Base-by-base conservation (phyloP, 768 basidiomycete genomes). In the Strobilomyces echinocephalus region DNA sequence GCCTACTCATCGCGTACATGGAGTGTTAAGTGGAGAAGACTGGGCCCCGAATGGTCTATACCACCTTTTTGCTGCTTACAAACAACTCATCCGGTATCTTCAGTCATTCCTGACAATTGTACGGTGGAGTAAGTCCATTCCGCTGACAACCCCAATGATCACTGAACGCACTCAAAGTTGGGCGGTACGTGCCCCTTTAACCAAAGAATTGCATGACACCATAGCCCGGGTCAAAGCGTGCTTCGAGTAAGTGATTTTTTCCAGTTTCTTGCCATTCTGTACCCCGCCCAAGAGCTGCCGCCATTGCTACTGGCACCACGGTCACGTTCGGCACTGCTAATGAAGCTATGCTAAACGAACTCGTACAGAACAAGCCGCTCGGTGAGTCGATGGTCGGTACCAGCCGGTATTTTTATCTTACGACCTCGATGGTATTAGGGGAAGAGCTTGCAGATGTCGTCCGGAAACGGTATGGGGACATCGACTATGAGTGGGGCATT, bases 31-130 rank as follows among this genome's bases (percentile, higher is more conserved):
- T 59, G 89, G 89, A 1, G 79, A 77, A 55, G 83, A 88, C 60
- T 88, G 88, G 87, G 83, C 79, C 3, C 76, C 83, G 0, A 88
- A 86, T 55, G 79, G 87, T 88, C 61, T 12, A 81, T 65, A 11
- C 38, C 34, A 5, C 14, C 16, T 33, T 15, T 31, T 6, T 14
- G 33, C 38, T 26, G 2, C 15, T 33, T 28, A 20, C 1, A 33
- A 34, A 26, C 5, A 20, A 14, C 42, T 54, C 30, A 36, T 46
- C 33, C 3, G 38, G 8, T 14, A 44, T 11, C 38, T 15, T n/a
- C 50, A 92, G 91, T 94, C 46, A 88, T 91, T 45, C 91, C 91
- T 0, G 89, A 91, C 63, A 84, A 90, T 62, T 76, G 88, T 1
- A 85, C 82, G 57, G 82, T 89, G 72, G 68, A 74, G 87, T 86